Percentiles rank a stretch among this genome's conserved stretches.
Evolutionary conservation across 2,329 filamentous ascomycete species (phyloP).

Genomic region (Penicillium sclerotigenum): DNA sequence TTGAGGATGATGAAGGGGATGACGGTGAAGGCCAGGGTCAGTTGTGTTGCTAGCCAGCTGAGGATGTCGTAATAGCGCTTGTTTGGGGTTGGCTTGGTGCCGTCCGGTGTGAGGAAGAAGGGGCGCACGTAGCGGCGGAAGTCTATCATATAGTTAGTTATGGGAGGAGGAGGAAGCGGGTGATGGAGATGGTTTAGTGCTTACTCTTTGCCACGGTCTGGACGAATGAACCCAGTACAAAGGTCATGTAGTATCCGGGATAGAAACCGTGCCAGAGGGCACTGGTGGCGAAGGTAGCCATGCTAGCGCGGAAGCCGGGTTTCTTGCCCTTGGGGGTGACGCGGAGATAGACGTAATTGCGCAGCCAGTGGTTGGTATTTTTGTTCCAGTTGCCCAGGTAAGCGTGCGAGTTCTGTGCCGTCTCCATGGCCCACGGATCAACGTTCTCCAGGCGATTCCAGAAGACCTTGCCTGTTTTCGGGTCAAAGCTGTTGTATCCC

Average conservation of each 20-base stretch:
- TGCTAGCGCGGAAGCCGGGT: slow-evolving; percentile 87
- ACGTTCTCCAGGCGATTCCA: slow-evolving; percentile 93
- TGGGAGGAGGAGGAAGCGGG: background rate
- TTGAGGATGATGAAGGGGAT: slow-evolving; percentile 81
- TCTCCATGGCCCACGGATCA: slow-evolving; percentile 77
- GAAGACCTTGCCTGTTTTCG: slow-evolving; percentile 75
- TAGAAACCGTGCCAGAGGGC: slow-evolving; percentile 99
- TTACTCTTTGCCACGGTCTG: slow-evolving; percentile 93
- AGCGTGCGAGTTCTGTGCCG: slow-evolving; percentile 86
- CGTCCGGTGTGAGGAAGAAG: slow-evolving; percentile 82
- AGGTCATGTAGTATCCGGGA: slow-evolving; percentile 90
- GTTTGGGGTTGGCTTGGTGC: slow-evolving; percentile 61
- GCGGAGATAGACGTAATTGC: slow-evolving; percentile 92
- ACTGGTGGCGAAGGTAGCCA: slow-evolving; percentile 91
- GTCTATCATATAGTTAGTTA: slow-evolving; percentile 53
- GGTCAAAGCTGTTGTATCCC: slow-evolving; percentile 90
- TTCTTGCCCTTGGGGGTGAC: slow-evolving; percentile 95
- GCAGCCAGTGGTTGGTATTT: slow-evolving; percentile 95
- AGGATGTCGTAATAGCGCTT: slow-evolving; percentile 86
- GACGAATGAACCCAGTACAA: slow-evolving; percentile 83
- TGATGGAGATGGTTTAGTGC: slow-evolving; percentile 34
- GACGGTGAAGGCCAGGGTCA: slow-evolving; percentile 77
- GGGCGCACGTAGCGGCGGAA: slow-evolving; percentile 85
- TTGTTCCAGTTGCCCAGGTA: slow-evolving; percentile 97
- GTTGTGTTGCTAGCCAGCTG: slow-evolving; percentile 72